Evolutionary conservation across 2,329 filamentous ascomycete genomes (phyloP), one percentile per base, ranked within the genome.

Genomic region (Apiospora malaysiana): DNA sequence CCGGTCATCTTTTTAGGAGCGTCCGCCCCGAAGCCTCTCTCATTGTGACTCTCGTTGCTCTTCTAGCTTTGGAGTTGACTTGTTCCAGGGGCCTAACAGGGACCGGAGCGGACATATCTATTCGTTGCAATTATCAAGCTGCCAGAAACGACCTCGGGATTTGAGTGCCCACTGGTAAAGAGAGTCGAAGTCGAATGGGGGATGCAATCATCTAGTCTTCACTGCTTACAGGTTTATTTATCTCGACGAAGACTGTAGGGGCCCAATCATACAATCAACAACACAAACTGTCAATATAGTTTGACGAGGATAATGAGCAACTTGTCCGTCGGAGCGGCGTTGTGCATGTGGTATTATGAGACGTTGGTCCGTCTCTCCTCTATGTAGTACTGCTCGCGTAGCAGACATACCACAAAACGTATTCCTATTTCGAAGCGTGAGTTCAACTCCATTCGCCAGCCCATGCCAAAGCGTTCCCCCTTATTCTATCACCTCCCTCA

Each of bases 371-470:
- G 8, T 67, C 65, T 59, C 27, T 67, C 37, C 49, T 70, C 46
- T 70, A 46, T 70, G 56, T 56, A 37, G 10, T 45, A 68, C 25
- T 51, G 66, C n/a, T 67, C 49, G 27, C 27, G 40, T 68, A 51
- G 63, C 56, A 63, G 32, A 23, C 56, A 63, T 32, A 46, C 42
- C 66, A 49, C 51, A 69, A 21, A 46, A 68, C 43, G 49, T 63
- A 56, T 27, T 67, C 32, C 66, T 63, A 37, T 68, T 37, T 43
- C 63, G 46, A 66, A 45, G 49, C n/a, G 23, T 63, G 56, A 21
- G 46, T 65, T 63, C 47, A 63, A 70, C 66, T 56, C 71, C 71
- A 45, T 70, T 67, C 71, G 71, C 71, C 71, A 56, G 51, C 43
- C 68, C 69, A 72, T 70, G 69, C 71, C 46, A 37, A 47, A 68